Conservation (phyloP, 2,329 filamentous ascomycete species). For the Cordyceps cateniannulata region DNA sequence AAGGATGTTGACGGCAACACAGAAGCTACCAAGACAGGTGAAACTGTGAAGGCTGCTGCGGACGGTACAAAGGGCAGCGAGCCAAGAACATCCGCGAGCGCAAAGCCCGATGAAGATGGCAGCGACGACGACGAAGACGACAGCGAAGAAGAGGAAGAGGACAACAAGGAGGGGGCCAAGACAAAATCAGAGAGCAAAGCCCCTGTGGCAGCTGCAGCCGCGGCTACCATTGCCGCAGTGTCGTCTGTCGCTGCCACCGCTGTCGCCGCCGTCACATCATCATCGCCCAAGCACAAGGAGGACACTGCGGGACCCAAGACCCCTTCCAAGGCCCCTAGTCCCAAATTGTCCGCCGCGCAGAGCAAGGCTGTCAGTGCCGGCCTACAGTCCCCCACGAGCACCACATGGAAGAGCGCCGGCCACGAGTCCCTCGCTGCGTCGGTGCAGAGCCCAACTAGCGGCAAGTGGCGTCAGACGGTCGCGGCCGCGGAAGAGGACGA, state of each 20-base stretch:
- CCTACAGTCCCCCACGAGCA: slow-evolving; percentile 37
- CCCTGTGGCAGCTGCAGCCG: neutral
- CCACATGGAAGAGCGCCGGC: slow-evolving; percentile 28
- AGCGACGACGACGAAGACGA: slow-evolving; percentile 11
- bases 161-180: neutral
- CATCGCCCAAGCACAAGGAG: neutral
- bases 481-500: slow-evolving; percentile 10
- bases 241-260: neutral
- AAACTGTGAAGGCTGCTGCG: neutral
- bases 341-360: neutral
- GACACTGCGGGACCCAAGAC: neutral
- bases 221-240: neutral
- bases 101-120: neutral
- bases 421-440: slow-evolving; percentile 16
- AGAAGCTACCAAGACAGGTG: slow-evolving; percentile 12
- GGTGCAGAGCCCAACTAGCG: slow-evolving; percentile 14
- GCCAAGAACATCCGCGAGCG: neutral
- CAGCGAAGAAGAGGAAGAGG: neutral
- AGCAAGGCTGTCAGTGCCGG: slow-evolving; percentile 4
- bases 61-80: too few species aligned
- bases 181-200: neutral
- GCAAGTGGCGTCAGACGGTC: neutral
- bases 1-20: slow-evolving; percentile 3
- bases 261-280: neutral
- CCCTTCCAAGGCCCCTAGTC: neutral